phyloP scores from a whole-genome alignment of 2,329 filamentous ascomycete species.

The Helotiales sp. region DNA sequence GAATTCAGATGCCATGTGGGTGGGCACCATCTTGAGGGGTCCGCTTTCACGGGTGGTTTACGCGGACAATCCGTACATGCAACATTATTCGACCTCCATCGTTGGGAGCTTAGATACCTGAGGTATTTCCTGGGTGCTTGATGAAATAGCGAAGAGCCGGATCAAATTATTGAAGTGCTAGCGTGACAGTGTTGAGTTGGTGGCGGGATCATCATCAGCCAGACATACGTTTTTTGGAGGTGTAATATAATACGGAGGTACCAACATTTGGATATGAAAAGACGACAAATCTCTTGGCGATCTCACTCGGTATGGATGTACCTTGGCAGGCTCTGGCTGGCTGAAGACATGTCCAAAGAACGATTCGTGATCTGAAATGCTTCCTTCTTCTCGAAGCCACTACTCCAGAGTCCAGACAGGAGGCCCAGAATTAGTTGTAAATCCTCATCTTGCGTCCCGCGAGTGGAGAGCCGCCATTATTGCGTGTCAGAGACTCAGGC shows the following conservation, averaged over 20 bases:
- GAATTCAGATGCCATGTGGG: too few relatives aligned
- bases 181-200: too few relatives aligned
- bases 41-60: neutral
- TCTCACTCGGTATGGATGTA: too few relatives aligned
- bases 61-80: neutral
- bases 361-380: neutral
- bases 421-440: conserved; percentile 16
- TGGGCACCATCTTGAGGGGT: too few relatives aligned
- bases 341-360: neutral
- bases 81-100: neutral
- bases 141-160: neutral
- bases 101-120: too few relatives aligned
- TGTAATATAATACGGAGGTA: too few relatives aligned
- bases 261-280: too few relatives aligned
- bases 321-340: too few relatives aligned
- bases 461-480: neutral
- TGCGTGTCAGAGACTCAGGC: neutral
- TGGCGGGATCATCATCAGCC: too few relatives aligned
- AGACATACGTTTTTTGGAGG: too few relatives aligned
- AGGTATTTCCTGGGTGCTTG: neutral
- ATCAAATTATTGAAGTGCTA: too few relatives aligned
- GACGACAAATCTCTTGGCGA: too few relatives aligned
- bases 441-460: conserved; percentile 19
- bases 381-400: neutral
- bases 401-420: neutral